Evolutionary conservation across 306 rosid genomes (phyloP).

Genomic region (Vigna mungo): DNA sequence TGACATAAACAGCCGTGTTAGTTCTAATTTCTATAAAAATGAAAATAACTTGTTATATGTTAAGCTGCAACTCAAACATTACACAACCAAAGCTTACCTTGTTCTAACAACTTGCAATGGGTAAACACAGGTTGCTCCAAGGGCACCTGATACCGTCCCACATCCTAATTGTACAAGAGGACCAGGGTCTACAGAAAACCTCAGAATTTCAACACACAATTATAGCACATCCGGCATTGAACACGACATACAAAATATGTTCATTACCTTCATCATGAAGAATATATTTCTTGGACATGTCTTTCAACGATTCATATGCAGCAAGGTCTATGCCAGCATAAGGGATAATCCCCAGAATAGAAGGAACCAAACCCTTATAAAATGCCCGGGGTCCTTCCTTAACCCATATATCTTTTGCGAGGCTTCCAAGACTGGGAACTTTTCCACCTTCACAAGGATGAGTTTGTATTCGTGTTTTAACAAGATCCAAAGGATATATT

Average conservation of each 20-base stretch:
- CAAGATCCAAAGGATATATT: slow-evolving; percentile 19
- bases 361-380: slow-evolving; percentile 15
- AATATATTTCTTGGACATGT: slow-evolving; percentile 13
- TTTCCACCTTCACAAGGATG: slow-evolving; percentile 18
- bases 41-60: neutral
- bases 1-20: slow-evolving; percentile 39
- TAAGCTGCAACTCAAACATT: neutral
- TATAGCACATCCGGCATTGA: slow-evolving; percentile 27
- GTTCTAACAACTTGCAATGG: slow-evolving; percentile 84
- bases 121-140: slow-evolving; percentile 82
- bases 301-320: slow-evolving; percentile 5
- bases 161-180: slow-evolving; percentile 78
- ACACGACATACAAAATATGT: slow-evolving; percentile 1
- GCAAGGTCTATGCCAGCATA: slow-evolving; percentile 24
- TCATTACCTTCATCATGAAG: slow-evolving; percentile 35
- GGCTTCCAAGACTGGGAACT: slow-evolving; percentile 11
- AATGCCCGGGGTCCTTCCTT: slow-evolving; percentile 10
- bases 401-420: slow-evolving; percentile 11
- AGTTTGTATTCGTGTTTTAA: slow-evolving; percentile 17
- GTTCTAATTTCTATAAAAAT: slow-evolving; percentile 4
- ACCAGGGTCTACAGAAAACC: slow-evolving; percentile 62
- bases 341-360: slow-evolving; percentile 7
- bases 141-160: slow-evolving; percentile 73
- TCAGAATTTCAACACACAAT: slow-evolving; percentile 34
- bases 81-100: slow-evolving; percentile 50